phyloP scores from a whole-genome alignment of 352 stramenopile species.

The Globisporangium orthogonon region DNA sequence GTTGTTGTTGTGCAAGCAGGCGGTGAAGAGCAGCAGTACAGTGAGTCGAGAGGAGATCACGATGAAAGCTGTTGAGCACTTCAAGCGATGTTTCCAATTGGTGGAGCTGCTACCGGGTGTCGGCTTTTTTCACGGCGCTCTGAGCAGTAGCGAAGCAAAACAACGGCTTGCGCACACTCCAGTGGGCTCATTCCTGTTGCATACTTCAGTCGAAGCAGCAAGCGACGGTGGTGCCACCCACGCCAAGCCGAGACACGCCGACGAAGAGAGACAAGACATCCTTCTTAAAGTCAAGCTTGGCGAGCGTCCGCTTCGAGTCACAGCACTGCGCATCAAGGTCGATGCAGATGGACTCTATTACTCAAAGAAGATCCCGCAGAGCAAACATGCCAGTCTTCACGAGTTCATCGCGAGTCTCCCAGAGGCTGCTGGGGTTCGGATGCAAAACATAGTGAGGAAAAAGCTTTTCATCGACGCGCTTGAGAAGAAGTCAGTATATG shows the following conservation, averaged over 20 bases:
- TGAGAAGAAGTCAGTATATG: conserved; percentile 11
- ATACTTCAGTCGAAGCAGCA: conserved; percentile 8
- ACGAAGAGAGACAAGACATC: conserved; percentile 5
- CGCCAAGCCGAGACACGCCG: background rate
- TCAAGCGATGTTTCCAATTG: conserved; percentile 36
- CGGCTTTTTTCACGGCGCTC: conserved; percentile 42
- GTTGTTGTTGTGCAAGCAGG: conserved; percentile 12
- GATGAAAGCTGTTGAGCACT: conserved; percentile 1
- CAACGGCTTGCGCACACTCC: conserved; percentile 17
- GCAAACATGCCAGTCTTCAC: conserved; percentile 37
- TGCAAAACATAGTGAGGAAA: conserved; percentile 28
- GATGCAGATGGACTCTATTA: conserved; percentile 24
- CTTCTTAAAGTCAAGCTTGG: conserved; percentile 41
- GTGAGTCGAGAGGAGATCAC: background rate
- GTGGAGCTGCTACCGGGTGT: conserved; percentile 50
- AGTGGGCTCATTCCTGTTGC: conserved; percentile 40
- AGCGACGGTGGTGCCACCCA: background rate
- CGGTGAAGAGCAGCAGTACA: conserved; percentile 1
- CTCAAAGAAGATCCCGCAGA: conserved; percentile 26
- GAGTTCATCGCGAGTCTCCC: conserved; percentile 31
- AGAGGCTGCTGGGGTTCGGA: conserved; percentile 25
- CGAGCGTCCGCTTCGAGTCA: conserved; percentile 28
- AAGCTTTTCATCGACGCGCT: conserved; percentile 14
- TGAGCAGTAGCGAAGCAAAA: conserved; percentile 25
- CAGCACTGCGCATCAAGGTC: conserved; percentile 29